These are phyloP conservation scores for Saccharomyces jurei DNA, from an alignment of 805 yeast genomes.

Conservation along the genomic window DNA sequence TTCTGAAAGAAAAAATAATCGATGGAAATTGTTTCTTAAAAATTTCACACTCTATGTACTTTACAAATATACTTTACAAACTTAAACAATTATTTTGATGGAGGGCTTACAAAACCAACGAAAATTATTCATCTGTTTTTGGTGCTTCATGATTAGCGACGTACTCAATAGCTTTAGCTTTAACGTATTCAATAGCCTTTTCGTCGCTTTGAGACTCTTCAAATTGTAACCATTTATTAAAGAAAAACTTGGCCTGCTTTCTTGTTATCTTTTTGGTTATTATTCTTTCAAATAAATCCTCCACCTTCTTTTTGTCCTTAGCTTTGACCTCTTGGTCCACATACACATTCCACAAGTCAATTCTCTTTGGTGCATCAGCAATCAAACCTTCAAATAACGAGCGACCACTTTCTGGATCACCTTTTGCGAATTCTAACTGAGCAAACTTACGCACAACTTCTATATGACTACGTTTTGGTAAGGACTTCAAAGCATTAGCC, in stretches of 20 bases:
- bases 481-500: conserved; percentile 60
- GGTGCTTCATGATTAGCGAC: conserved; percentile 32
- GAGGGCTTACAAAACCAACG: neutral
- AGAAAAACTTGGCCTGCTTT: conserved; percentile 91
- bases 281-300: conserved; percentile 77
- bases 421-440: conserved; percentile 75
- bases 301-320: conserved; percentile 58
- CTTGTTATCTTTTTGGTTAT: conserved; percentile 55
- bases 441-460: conserved; percentile 85
- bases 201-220: conserved; percentile 66
- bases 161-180: conserved; percentile 81
- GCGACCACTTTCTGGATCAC: conserved; percentile 91
- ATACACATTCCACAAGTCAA: conserved; percentile 92
- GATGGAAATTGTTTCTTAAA: neutral
- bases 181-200: conserved; percentile 72
- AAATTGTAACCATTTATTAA: conserved; percentile 80
- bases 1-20: neutral
- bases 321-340: conserved; percentile 84
- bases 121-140: conserved; percentile 1
- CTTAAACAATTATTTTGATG: neutral
- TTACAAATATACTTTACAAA: neutral
- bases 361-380: conserved; percentile 82
- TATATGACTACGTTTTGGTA: conserved; percentile 66
- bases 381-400: conserved; percentile 88
- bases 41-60: neutral